Percentiles rank a stretch among this genome's conserved stretches.
Conservation (phyloP, 768 basidiomycete species). For the Rhizopogon vinicolor region DNA sequence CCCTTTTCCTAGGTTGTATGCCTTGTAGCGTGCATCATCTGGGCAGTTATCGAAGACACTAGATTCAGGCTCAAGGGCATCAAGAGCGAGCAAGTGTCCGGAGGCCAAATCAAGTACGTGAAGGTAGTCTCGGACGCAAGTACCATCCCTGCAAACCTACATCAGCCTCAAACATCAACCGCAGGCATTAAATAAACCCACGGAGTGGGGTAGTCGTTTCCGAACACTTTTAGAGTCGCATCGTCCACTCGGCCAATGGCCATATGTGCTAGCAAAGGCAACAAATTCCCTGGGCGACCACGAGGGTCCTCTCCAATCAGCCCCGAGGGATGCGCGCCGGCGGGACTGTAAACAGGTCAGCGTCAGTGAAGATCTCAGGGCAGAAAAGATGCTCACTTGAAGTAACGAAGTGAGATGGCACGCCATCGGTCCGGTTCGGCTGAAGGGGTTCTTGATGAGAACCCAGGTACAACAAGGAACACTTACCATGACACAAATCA, state of each 20-base stretch:
- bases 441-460: conserved; percentile 23
- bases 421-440: conserved; percentile 72
- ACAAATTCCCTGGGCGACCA: conserved; percentile 90
- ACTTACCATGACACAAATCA: conserved; percentile 77
- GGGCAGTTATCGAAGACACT: conserved; percentile 50
- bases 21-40: conserved; percentile 68
- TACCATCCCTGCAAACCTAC: conserved; percentile 66
- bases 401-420: conserved; percentile 88
- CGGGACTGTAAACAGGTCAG: conserved; percentile 55
- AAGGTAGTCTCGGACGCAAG: conserved; percentile 95
- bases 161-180: neutral
- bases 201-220: conserved; percentile 95
- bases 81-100: conserved; percentile 88
- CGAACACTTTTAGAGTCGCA: conserved; percentile 75
- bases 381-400: conserved; percentile 64
- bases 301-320: conserved; percentile 94
- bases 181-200: conserved; percentile 31
- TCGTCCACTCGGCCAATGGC: conserved; percentile 84
- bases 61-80: conserved; percentile 66
- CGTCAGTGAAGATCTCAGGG: neutral
- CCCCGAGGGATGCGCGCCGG: conserved; percentile 97
- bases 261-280: conserved; percentile 93
- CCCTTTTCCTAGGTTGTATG: conserved; percentile 96
- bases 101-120: conserved; percentile 93
- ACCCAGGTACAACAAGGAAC: conserved; percentile 4